Base-by-base conservation (phyloP, 1,284 basidiomycete species). In the Ustilago tritici region DNA sequence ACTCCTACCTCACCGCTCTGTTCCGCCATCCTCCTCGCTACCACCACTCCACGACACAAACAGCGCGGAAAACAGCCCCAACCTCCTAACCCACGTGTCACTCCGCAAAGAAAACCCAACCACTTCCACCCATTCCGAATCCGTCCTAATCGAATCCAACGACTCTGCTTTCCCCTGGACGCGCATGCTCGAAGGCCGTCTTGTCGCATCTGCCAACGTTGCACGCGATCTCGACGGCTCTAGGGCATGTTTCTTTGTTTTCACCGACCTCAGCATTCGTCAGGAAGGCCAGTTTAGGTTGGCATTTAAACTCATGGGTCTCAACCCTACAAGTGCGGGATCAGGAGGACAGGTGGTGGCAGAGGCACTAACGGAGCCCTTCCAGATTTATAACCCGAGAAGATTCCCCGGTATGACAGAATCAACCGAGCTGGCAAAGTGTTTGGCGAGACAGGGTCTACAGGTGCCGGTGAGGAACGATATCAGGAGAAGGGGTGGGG, bases 391-490 rank as follows among this genome's bases (percentile, higher is more conserved):
- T 61, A 69, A 70, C 35, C 70, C 73, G 5, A 61, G 78, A 32
- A 60, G 60, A 10, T 80, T 75, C 17, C 78, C 78, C 1, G 78
- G 78, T 19, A 78, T 80, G 71, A 76, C 67, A 8, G 78, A 81
- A 50, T 76, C 71, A 4, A 78, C 80, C 17, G 74, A 74, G 36
- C 53, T 81, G 7, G 80, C 79, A 4, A 81, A 78, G 35, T 65
- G 61, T 34, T 57, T 81, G 0, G 80, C 80, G 2, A n/a, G 56
- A 3, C 80, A 81, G 36, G 79, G 79, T 3, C 72, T 81, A 3
- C 73, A 79, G 35, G 71, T 81, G 9, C 80, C 80, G 4, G 71
- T 81, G 5, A 46, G 80, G 2, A 80, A 81, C 65, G 74, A 80
- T 12, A 63, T 67, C 10, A n/a, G 78, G n/a, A 43, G 63, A 1